phyloP scores from a whole-genome alignment of 1,284 basidiomycete genomes.

The Sparassis latifolia region DNA sequence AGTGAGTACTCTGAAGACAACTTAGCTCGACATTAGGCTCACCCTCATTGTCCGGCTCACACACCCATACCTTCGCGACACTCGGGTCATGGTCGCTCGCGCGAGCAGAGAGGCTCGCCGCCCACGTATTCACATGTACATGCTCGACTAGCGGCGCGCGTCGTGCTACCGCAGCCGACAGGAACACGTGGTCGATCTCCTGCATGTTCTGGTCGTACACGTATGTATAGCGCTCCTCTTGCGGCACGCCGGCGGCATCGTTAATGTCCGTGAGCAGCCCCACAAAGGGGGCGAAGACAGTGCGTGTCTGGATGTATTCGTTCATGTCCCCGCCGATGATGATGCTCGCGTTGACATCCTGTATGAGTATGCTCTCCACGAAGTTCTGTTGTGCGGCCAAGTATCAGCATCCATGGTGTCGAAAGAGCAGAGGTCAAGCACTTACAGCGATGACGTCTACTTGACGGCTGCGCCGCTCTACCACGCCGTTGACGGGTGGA shows the following conservation, averaged over 20 bases:
- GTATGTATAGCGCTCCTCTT: constrained; percentile 54
- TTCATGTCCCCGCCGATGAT: constrained; percentile 61
- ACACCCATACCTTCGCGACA: constrained; percentile 45
- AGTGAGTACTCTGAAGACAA: too few species aligned
- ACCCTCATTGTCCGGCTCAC: constrained; percentile 14
- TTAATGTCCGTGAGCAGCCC: constrained; percentile 44
- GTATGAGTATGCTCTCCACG: constrained; percentile 37
- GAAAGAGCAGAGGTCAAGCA: constrained; percentile 11
- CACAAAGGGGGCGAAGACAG: constrained; percentile 41
- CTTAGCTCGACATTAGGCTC: too few species aligned
- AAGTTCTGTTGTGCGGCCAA: constrained; percentile 36
- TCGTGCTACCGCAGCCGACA: constrained; percentile 40
- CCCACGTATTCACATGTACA: constrained; percentile 56
- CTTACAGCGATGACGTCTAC: constrained; percentile 41
- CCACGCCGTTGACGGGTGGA: constrained; percentile 50
- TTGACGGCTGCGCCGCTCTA: constrained; percentile 44
- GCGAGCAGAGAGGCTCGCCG: constrained; percentile 31
- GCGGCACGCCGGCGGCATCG: constrained; percentile 39
- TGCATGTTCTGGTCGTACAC: constrained; percentile 53
- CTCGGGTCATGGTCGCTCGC: constrained; percentile 58
- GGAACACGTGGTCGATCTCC: constrained; percentile 53
- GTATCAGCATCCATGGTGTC: not conserved
- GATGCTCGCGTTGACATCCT: constrained; percentile 42
- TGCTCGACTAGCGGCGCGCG: constrained; percentile 36
- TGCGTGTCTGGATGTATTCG: constrained; percentile 48